These are phyloP conservation scores for Spathaspora boniae DNA, from an alignment of 805 yeast species.

Conservation along the genomic window DNA sequence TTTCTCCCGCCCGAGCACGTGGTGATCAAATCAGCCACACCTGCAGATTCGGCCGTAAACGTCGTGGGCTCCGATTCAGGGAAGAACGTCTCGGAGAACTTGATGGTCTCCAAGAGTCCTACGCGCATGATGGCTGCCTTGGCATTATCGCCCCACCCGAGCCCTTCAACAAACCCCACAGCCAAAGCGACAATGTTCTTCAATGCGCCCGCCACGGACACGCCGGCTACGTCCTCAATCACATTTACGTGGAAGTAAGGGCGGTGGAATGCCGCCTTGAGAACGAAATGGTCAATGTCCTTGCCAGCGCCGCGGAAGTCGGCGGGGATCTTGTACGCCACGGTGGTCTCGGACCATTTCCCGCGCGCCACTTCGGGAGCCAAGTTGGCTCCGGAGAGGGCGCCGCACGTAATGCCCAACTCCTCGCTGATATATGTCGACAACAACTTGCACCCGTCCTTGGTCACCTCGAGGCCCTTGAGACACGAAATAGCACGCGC, in stretches of 20 bases:
- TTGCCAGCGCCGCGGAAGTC: conserved; percentile 40
- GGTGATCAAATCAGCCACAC: conserved; percentile 47
- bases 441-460: conserved; percentile 42
- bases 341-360: conserved; percentile 46
- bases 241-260: conserved; percentile 45
- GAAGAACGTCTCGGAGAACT: conserved; percentile 55
- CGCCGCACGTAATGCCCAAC: conserved; percentile 43
- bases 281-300: conserved; percentile 37
- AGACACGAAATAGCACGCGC: conserved; percentile 45
- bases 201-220: conserved; percentile 45
- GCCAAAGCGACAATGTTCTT: conserved; percentile 45
- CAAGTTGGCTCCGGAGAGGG: conserved; percentile 46
- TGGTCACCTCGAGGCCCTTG: conserved; percentile 44
- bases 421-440: conserved; percentile 41
- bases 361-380: conserved; percentile 46
- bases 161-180: conserved; percentile 46
- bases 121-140: conserved; percentile 47
- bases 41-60: conserved; percentile 44
- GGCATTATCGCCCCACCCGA: conserved; percentile 49
- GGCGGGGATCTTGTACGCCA: conserved; percentile 37
- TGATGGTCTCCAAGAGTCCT: conserved; percentile 41
- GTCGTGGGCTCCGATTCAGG: conserved; percentile 36
- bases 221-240: conserved; percentile 44
- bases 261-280: conserved; percentile 45
- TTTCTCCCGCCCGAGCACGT: conserved; percentile 48